Conservation (phyloP, 169 alveolate genomes). For the Cryptosporidium ubiquitum region DNA sequence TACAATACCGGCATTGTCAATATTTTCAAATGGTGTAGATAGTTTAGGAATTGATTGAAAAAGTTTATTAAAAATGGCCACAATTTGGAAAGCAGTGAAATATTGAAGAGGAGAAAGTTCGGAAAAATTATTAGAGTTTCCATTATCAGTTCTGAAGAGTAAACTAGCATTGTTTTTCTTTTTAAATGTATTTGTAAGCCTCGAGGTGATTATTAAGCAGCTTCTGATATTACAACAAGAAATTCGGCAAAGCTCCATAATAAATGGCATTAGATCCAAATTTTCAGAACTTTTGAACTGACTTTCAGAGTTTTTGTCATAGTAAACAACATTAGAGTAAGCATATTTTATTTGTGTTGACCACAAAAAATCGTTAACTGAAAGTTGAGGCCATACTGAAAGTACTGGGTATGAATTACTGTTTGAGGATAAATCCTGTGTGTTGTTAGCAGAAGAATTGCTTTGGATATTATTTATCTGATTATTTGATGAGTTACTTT, state of each 20-base stretch:
- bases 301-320: background rate
- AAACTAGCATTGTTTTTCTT: conserved; percentile 13
- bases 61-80: conserved; percentile 17
- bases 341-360: conserved; percentile 59
- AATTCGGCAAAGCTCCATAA: conserved; percentile 56
- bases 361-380: conserved; percentile 67
- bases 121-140: background rate
- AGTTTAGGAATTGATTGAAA: conserved; percentile 33
- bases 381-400: conserved; percentile 61
- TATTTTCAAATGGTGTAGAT: conserved; percentile 15
- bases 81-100: conserved; percentile 43
- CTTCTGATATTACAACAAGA: conserved; percentile 59
- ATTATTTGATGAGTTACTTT: background rate
- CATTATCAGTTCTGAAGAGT: conserved; percentile 38
- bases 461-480: background rate
- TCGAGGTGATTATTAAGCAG: conserved; percentile 33
- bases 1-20: background rate
- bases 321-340: conserved; percentile 35
- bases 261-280: conserved; percentile 12
- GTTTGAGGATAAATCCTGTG: background rate
- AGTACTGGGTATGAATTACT: conserved; percentile 19
- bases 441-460: background rate
- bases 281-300: background rate
- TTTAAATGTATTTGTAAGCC: conserved; percentile 35
- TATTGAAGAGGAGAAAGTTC: conserved; percentile 65